These are phyloP conservation scores for Zoysia japonica DNA, from an alignment of 176 grass and related monocot genomes.

Conservation along the genomic window DNA sequence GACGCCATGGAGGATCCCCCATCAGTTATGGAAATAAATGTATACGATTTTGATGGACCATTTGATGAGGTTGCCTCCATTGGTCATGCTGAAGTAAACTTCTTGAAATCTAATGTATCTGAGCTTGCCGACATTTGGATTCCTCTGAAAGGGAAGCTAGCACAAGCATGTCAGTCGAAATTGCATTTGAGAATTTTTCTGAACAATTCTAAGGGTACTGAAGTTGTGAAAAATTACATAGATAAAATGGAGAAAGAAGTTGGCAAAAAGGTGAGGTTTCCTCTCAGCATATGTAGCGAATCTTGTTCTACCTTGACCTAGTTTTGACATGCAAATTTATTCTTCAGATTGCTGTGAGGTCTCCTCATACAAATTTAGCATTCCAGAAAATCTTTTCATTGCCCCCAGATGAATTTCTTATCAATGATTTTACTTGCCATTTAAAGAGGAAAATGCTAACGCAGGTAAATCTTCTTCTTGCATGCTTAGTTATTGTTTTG, in stretches of 20 bases:
- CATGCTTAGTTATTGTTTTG: background rate
- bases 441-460: conserved; percentile 94
- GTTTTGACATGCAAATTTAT: conserved; percentile 23
- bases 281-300: background rate
- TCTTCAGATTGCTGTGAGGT: conserved; percentile 85
- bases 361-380: conserved; percentile 79
- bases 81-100: conserved; percentile 92
- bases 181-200: conserved; percentile 84
- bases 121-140: conserved; percentile 77
- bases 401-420: conserved; percentile 94
- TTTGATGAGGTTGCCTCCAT: conserved; percentile 78
- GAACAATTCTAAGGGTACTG: conserved; percentile 70
- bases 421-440: conserved; percentile 99
- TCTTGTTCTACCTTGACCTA: conserved; percentile 9
- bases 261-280: conserved; percentile 73
- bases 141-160: conserved; percentile 83
- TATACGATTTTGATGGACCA: conserved; percentile 96
- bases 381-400: conserved; percentile 93
- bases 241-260: conserved; percentile 93
- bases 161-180: conserved; percentile 87
- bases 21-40: conserved; percentile 77
- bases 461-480: conserved; percentile 50
- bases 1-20: conserved; percentile 95
- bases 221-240: conserved; percentile 70
- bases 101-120: conserved; percentile 80